Conservation (phyloP, 768 basidiomycete species). For the Tylopilus intermedius region DNA sequence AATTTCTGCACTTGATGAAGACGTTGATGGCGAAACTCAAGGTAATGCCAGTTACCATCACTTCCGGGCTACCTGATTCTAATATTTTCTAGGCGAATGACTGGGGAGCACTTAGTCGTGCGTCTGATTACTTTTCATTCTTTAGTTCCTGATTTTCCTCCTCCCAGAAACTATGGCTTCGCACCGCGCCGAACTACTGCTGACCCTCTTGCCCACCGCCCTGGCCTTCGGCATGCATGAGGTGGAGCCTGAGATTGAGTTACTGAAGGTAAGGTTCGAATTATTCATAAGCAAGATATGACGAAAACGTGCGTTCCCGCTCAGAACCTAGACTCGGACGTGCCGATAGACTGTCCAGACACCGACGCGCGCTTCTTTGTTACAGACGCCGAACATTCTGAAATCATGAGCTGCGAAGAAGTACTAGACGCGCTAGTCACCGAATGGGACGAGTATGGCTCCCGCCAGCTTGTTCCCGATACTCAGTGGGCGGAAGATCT, state of each 20-base stretch:
- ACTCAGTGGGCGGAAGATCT: slow-evolving; percentile 40
- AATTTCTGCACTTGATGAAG: slow-evolving; percentile 54
- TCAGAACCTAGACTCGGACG: slow-evolving; percentile 54
- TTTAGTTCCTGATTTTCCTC: background rate
- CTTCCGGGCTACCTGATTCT: background rate
- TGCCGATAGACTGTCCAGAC: slow-evolving; percentile 35
- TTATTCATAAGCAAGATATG: background rate
- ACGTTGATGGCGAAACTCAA: slow-evolving; percentile 64
- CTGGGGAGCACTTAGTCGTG: slow-evolving; percentile 59
- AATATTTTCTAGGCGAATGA: slow-evolving; percentile 45
- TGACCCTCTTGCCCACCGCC: slow-evolving; percentile 41
- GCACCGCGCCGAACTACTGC: slow-evolving; percentile 41
- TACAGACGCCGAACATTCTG: slow-evolving; percentile 8
- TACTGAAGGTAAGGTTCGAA: slow-evolving; percentile 40
- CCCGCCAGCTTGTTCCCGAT: slow-evolving; percentile 37
- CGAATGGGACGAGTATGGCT: slow-evolving; percentile 29
- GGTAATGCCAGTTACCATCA: slow-evolving; percentile 26
- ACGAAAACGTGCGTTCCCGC: background rate
- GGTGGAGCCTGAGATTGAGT: slow-evolving; percentile 40
- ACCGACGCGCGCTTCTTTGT: slow-evolving; percentile 35
- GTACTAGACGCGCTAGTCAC: slow-evolving; percentile 13
- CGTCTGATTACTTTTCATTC: background rate
- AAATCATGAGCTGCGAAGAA: slow-evolving; percentile 11
- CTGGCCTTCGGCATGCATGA: slow-evolving; percentile 47
- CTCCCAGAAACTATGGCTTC: slow-evolving; percentile 41